Evolutionary conservation across 257 asterid genomes (phyloP), one percentile per base, ranked within the genome.

Genomic region (Rehmannia glutinosa): DNA sequence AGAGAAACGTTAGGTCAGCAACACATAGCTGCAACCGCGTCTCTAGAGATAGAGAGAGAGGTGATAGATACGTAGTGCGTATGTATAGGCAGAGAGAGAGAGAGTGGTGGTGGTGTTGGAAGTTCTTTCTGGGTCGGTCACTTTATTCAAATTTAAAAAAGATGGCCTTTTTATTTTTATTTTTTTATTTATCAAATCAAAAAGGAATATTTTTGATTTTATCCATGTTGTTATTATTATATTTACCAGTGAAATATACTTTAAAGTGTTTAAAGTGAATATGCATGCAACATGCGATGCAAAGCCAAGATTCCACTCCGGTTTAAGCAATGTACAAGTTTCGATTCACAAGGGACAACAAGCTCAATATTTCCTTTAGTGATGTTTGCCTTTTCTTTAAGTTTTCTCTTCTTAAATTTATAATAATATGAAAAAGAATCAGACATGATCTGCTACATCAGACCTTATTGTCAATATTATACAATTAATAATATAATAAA

Each of bases 151-250:
- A 73, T 49, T 56, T 15, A 17, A 59, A 57, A 47, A 33, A 33
- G 6, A 19, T 46, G 21, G n/a, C 77, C 78, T 84, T 75, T 86
- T 92, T 96, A 92, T 92, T 57, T 38, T n/a, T 74, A 52, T 74
- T 72, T 53, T 0, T 8, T 13, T 0, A 16, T 9, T 61, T 42
- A 23, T 69, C 56, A 12, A 28, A 35, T 41, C 25, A 8, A 36
- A 21, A 45, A 2, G 53, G 76, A 58, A 75, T 75, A 39, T 75
- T 68, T 51, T 1, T n/a, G 12, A n/a, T n/a, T n/a, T n/a, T n/a
- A n/a, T n/a, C n/a, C n/a, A n/a, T n/a, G n/a, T n/a, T n/a, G n/a
- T n/a, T n/a, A 9, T 10, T 39, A 11, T 39, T 9, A 12, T 41
- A 41, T 11, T 41, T 43, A 43, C n/a, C n/a, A n/a, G n/a, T n/a